phyloP scores from a whole-genome alignment of 73 alveolate species.

The Diophrys appendiculata region DNA sequence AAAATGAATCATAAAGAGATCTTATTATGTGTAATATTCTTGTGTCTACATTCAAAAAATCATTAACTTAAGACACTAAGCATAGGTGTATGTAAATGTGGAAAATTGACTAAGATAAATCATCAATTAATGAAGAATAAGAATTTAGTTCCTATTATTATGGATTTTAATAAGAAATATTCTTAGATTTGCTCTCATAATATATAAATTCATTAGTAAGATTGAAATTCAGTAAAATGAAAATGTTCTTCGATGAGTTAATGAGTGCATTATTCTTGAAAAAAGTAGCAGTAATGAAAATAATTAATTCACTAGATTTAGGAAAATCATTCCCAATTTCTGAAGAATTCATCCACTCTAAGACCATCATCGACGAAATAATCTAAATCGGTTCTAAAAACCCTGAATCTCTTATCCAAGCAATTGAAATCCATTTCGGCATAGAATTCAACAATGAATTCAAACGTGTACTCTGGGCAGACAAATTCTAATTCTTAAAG shows the following conservation, averaged over 20 bases:
- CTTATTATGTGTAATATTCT: not conserved
- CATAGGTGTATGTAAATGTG: not conserved
- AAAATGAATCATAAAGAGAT: not conserved
- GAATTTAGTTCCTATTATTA: not conserved
- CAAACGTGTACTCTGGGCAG: not conserved
- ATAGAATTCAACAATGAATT: not conserved
- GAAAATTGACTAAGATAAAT: not conserved
- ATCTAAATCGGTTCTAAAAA: not conserved
- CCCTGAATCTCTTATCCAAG: not conserved
- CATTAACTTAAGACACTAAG: not conserved
- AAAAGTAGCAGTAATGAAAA: not conserved
- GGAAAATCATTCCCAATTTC: not conserved
- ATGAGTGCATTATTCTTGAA: not conserved
- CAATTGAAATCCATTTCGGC: not conserved
- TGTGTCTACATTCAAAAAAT: not conserved
- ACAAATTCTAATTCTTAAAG: not conserved
- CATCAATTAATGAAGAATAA: not conserved
- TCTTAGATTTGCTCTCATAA: not conserved
- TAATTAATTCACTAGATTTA: not conserved
- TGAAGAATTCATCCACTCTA: not conserved
- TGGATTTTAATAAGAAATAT: not conserved
- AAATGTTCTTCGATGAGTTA: not conserved
- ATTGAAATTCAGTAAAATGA: not conserved
- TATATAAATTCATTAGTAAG: not conserved
- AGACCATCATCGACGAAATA: not conserved